Evolutionary conservation across 371 early-diverging fungal species (phyloP).

Genomic region (Cokeromyces recurvatus): DNA sequence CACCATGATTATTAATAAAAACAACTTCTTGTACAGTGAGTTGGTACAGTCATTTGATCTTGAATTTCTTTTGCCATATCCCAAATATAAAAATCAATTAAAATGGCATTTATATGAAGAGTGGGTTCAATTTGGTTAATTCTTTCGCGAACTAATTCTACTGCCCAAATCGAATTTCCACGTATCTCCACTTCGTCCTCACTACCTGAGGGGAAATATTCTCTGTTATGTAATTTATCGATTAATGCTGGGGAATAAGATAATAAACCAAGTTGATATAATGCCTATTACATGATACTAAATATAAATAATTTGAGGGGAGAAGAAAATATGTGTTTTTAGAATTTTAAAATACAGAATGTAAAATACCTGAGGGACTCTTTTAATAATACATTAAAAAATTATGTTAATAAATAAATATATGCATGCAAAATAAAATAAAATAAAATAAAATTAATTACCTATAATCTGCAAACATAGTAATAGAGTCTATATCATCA

Average conservation of each 20-base stretch:
- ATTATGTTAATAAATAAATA: too few species aligned
- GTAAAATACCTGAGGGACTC: too few species aligned
- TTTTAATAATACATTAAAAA: too few species aligned
- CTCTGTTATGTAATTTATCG: slow-evolving; percentile 36
- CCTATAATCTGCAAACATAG: slow-evolving; percentile 95
- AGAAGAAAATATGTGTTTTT: slow-evolving; percentile 24
- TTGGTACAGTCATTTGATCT: slow-evolving; percentile 57
- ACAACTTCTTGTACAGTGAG: slow-evolving; percentile 76
- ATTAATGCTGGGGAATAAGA: slow-evolving; percentile 61
- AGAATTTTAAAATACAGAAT: too few species aligned
- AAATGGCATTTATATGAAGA: slow-evolving; percentile 59
- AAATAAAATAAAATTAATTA: too few species aligned
- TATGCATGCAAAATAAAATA: too few species aligned
- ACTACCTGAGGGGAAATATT: slow-evolving; percentile 56
- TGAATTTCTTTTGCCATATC: slow-evolving; percentile 76
- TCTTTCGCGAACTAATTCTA: slow-evolving; percentile 62
- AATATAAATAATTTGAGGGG: background rate
- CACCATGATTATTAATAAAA: slow-evolving; percentile 57
- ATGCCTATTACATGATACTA: slow-evolving; percentile 48
- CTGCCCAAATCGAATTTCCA: slow-evolving; percentile 82
- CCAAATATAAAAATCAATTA: slow-evolving; percentile 89
- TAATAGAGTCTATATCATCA: slow-evolving; percentile 75
- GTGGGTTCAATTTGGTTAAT: slow-evolving; percentile 35
- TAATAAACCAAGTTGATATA: slow-evolving; percentile 70
- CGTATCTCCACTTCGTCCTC: slow-evolving; percentile 80